phyloP scores from a whole-genome alignment of 306 rosid genomes.

The Cotoneaster glaucophyllus region DNA sequence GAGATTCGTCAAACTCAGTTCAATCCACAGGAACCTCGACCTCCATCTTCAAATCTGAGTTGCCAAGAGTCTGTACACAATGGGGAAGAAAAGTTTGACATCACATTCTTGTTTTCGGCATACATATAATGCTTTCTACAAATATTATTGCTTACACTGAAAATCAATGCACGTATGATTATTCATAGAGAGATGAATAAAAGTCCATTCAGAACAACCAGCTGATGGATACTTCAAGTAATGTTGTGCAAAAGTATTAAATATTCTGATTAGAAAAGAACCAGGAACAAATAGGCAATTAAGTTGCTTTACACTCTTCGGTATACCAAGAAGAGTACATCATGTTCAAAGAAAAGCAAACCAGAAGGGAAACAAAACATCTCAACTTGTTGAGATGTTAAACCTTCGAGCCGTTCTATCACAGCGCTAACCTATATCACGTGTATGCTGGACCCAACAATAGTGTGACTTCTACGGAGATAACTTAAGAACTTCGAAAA shows the following conservation, averaged over 20 bases:
- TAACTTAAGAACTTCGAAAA: not conserved
- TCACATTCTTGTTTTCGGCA: not conserved
- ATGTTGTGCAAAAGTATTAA: not conserved
- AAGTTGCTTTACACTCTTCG: not conserved
- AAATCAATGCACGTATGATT: not conserved
- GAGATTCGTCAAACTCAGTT: constrained; percentile 7
- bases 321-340: not conserved
- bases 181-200: too few relatives aligned
- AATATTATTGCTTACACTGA: not conserved
- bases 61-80: constrained; percentile 53
- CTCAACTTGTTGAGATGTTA: not conserved
- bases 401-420: not conserved
- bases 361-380: not conserved
- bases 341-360: not conserved
- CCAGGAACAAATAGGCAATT: not conserved
- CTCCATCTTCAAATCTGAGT: constrained; percentile 60
- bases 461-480: not conserved
- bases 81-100: not conserved
- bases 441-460: not conserved
- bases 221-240: too few relatives aligned
- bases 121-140: not conserved
- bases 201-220: too few relatives aligned
- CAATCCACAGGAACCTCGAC: constrained; percentile 65
- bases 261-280: not conserved
- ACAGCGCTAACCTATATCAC: not conserved